Conservation (phyloP, 768 basidiomycete genomes). For the Tubosaeta brunneosetosa region DNA sequence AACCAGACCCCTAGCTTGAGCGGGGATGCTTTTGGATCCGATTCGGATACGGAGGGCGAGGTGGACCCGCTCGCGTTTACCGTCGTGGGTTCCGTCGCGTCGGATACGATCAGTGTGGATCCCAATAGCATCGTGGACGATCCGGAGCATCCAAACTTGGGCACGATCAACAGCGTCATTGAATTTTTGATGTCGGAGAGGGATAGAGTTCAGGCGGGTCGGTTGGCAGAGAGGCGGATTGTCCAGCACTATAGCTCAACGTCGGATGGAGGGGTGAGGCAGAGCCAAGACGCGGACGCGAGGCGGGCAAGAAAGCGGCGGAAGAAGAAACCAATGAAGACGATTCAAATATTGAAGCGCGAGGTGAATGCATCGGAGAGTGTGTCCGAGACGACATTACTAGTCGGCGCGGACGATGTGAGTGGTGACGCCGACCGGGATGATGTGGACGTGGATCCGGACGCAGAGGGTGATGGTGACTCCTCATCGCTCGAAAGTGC, state of each 20-base stretch:
- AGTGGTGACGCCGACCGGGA: conserved; percentile 28
- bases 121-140: conserved; percentile 24
- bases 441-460: conserved; percentile 13
- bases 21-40: conserved; percentile 16
- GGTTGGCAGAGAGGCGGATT: conserved; percentile 26
- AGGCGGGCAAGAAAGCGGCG: conserved; percentile 38
- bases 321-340: conserved; percentile 31
- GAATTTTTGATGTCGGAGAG: conserved; percentile 73
- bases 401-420: conserved; percentile 16
- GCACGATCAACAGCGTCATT: conserved; percentile 67
- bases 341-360: conserved; percentile 28
- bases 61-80: conserved; percentile 25
- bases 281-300: conserved; percentile 35
- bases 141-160: conserved; percentile 57
- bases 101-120: conserved; percentile 22
- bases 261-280: conserved; percentile 36
- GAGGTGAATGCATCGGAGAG: conserved; percentile 16
- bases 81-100: conserved; percentile 22
- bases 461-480: conserved; percentile 17
- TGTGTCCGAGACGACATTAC: conserved; percentile 17
- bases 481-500: conserved; percentile 27
- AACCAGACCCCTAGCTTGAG: not conserved
- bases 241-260: conserved; percentile 29
- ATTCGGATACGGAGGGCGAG: conserved; percentile 38
- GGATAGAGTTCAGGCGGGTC: conserved; percentile 47